These are phyloP conservation scores for Hymenoscyphus scutula DNA, from an alignment of 2,329 filamentous ascomycete species.

Conservation along the genomic window DNA sequence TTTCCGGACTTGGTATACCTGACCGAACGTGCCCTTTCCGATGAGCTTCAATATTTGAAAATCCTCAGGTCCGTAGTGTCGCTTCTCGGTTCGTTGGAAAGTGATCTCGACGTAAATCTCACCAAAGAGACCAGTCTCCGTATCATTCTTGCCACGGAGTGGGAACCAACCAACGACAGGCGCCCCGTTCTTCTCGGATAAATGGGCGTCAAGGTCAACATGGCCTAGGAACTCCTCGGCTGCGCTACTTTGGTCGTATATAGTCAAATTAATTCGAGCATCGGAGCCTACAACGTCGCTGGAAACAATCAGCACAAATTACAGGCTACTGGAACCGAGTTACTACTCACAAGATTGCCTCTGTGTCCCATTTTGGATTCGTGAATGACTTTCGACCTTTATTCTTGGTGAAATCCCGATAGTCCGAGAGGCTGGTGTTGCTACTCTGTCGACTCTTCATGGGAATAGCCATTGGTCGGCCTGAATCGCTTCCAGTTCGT, in stretches of 20 bases:
- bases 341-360: slow-evolving; percentile 81
- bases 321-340: no score
- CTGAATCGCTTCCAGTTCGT: slow-evolving; percentile 75
- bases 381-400: slow-evolving; percentile 65
- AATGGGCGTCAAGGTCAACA: slow-evolving; percentile 73
- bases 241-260: slow-evolving; percentile 79
- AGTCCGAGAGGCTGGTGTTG: slow-evolving; percentile 78
- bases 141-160: slow-evolving; percentile 72
- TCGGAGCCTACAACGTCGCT: slow-evolving; percentile 93
- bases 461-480: slow-evolving; percentile 83
- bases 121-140: slow-evolving; percentile 72
- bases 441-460: slow-evolving; percentile 97
- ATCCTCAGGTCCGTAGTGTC: slow-evolving; percentile 89
- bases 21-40: slow-evolving; percentile 96
- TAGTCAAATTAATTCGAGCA: slow-evolving; percentile 85
- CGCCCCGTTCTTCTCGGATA: slow-evolving; percentile 63
- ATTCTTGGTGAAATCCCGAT: slow-evolving; percentile 48
- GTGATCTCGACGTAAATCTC: slow-evolving; percentile 85
- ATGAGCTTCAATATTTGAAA: slow-evolving; percentile 96
- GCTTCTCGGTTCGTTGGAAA: slow-evolving; percentile 85
- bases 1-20: slow-evolving; percentile 98
- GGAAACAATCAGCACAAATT: not conserved
- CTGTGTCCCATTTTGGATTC: slow-evolving; percentile 92
- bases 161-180: slow-evolving; percentile 83
- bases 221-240: slow-evolving; percentile 92